Percentiles rank a stretch among this genome's conserved stretches.
phyloP scores from a whole-genome alignment of 768 basidiomycete genomes.

The Lactarius sanguifluus region DNA sequence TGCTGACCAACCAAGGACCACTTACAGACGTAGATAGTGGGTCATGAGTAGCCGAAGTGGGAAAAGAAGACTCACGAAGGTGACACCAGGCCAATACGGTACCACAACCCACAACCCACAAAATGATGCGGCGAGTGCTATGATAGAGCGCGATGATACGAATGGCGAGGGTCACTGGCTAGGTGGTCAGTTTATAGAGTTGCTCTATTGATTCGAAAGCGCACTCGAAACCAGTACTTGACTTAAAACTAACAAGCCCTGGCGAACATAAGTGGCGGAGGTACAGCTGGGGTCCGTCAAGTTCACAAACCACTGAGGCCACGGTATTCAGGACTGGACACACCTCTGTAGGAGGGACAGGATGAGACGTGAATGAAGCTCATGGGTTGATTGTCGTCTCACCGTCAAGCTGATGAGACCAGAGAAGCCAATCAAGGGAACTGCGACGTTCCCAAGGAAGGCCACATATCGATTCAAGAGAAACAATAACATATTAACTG shows the following conservation, averaged over 20 bases:
- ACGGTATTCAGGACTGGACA: background rate
- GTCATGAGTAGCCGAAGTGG: background rate
- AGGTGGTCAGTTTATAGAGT: background rate
- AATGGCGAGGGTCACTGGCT: slow-evolving; percentile 44
- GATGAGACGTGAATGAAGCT: background rate
- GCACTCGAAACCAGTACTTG: slow-evolving; percentile 49
- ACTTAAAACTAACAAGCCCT: slow-evolving; percentile 43
- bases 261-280: slow-evolving; percentile 41
- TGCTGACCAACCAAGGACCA: slow-evolving; percentile 46
- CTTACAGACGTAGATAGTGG: slow-evolving; percentile 33
- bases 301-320: background rate
- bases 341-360: slow-evolving; percentile 28
- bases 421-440: slow-evolving; percentile 30
- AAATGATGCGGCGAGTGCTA: slow-evolving; percentile 41
- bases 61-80: slow-evolving; percentile 39
- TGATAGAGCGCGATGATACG: slow-evolving; percentile 54
- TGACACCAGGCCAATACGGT: slow-evolving; percentile 35
- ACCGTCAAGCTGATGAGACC: slow-evolving; percentile 25
- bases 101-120: slow-evolving; percentile 38
- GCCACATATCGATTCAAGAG: slow-evolving; percentile 52
- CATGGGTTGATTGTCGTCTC: background rate
- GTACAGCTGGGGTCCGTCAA: slow-evolving; percentile 39
- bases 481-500: slow-evolving; percentile 44
- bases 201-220: slow-evolving; percentile 29
- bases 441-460: slow-evolving; percentile 39